A percentile compares a stretch with the other conserved stretches of the same genome.
Conservation (phyloP, 2,329 filamentous ascomycete species). For the Colletotrichum sp. region DNA sequence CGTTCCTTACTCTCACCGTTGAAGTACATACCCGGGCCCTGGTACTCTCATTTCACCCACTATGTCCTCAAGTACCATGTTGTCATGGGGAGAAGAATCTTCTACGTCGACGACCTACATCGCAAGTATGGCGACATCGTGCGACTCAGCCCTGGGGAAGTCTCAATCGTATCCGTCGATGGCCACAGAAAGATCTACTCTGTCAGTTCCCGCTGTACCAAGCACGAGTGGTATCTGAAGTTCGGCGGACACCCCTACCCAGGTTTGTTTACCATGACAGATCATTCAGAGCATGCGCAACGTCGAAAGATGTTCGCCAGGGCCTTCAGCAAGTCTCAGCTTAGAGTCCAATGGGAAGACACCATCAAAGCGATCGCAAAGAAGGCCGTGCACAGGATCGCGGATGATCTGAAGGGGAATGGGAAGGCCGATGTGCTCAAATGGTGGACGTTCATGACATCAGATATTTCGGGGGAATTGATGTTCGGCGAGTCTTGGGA, state of each 20-base stretch:
- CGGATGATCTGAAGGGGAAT: constrained; percentile 38
- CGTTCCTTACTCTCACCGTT: neutral
- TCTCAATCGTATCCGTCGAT: neutral
- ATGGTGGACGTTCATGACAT: constrained; percentile 59
- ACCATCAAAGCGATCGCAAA: neutral
- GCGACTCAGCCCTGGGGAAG: constrained; percentile 2
- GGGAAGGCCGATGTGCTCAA: constrained; percentile 52
- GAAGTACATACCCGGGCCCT: neutral
- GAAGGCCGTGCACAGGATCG: constrained; percentile 45
- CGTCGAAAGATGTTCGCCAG: neutral
- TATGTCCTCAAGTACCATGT: constrained; percentile 30
- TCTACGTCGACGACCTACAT: constrained; percentile 62
- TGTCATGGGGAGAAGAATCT: constrained; percentile 25
- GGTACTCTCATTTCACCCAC: neutral
- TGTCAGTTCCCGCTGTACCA: neutral
- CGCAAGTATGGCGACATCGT: constrained; percentile 44
- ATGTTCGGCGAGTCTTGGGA: constrained; percentile 60
- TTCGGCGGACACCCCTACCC: neutral
- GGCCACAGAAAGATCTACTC: neutral
- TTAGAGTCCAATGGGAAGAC: neutral
- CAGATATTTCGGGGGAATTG: constrained; percentile 58
- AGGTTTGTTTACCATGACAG: neutral
- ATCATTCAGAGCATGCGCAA: neutral
- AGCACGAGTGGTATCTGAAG: neutral
- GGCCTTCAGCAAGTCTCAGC: neutral